Conservation (phyloP, 2,329 filamentous ascomycete species). For the Diaporthe destruens region DNA sequence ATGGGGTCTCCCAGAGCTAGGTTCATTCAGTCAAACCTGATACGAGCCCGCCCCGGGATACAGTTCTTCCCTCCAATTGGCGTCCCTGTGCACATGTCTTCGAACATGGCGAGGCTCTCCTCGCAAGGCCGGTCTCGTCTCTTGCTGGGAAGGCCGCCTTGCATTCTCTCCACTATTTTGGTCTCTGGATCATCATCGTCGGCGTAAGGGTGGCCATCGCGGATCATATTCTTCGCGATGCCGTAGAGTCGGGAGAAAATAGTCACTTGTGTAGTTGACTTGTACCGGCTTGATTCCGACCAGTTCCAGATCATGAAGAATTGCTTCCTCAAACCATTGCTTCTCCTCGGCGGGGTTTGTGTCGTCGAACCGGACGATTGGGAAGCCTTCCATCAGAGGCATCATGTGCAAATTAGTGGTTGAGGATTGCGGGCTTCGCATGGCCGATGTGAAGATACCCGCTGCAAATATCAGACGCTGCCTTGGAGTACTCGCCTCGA, state of each 20-base stretch:
- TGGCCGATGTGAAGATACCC: slow-evolving; percentile 96
- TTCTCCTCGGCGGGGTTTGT: slow-evolving; percentile 98
- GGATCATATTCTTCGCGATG: slow-evolving; percentile 85
- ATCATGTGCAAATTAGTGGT: slow-evolving; percentile 96
- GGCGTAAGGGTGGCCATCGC: slow-evolving; percentile 88
- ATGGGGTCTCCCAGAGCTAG: slow-evolving; percentile 96
- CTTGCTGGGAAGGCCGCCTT: slow-evolving; percentile 86
- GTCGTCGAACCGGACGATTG: slow-evolving; percentile 94
- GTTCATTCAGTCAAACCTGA: slow-evolving; percentile 91
- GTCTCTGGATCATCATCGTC: slow-evolving; percentile 93
- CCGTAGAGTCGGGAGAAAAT: slow-evolving; percentile 96
- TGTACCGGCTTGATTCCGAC: slow-evolving; percentile 93
- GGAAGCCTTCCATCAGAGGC: slow-evolving; percentile 91
- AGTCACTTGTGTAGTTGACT: slow-evolving; percentile 93
- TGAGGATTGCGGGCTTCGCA: slow-evolving; percentile 91
- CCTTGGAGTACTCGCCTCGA: not conserved
- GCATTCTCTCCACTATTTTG: slow-evolving; percentile 86
- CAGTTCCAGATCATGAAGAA: slow-evolving; percentile 89
- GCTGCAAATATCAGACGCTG: slow-evolving; percentile 47
- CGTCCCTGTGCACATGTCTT: slow-evolving; percentile 91
- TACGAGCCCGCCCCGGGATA: slow-evolving; percentile 94
- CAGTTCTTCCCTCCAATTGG: slow-evolving; percentile 86
- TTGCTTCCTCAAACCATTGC: slow-evolving; percentile 93
- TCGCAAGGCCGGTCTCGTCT: slow-evolving; percentile 82
- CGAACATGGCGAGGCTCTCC: slow-evolving; percentile 87